Percentiles rank a stretch among this genome's conserved stretches.
phyloP scores from a whole-genome alignment of 2,329 filamentous ascomycete species.

The Fusarium sarcochroum region DNA sequence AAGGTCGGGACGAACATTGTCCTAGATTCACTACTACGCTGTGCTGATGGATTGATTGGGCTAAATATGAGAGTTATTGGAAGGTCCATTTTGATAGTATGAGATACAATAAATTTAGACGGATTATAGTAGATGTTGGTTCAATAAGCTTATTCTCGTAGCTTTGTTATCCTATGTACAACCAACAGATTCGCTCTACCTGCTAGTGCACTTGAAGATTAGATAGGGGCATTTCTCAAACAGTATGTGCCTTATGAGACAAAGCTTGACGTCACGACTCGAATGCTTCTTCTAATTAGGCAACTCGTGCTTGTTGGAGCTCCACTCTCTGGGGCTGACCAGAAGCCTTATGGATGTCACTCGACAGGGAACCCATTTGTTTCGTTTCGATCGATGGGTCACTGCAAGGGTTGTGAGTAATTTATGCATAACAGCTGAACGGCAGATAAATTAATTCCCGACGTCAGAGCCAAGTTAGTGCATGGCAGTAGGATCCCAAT shows the following conservation, averaged over 20 bases:
- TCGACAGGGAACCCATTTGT: neutral
- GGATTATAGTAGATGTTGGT: no score
- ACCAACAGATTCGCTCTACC: neutral
- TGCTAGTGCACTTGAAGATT: no score
- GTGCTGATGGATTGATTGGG: no score
- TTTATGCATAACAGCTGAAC: neutral
- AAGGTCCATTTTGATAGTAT: no score
- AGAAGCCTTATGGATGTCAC: neutral
- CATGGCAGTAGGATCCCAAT: neutral
- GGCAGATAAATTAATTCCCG: neutral
- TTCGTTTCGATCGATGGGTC: neutral
- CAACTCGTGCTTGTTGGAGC: slow-evolving; percentile 15
- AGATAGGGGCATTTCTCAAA: neutral
- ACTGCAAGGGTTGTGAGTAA: neutral
- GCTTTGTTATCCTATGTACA: no score
- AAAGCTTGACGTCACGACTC: slow-evolving; percentile 14
- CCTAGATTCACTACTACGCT: neutral
- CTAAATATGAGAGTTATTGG: no score
- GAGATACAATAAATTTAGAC: no score
- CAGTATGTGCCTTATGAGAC: neutral
- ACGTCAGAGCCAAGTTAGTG: neutral
- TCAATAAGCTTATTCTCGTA: no score
- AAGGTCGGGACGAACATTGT: neutral
- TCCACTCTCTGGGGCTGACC: slow-evolving; percentile 22
- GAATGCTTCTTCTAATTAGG: neutral